These are phyloP conservation scores for Mycena chlorophos DNA, from an alignment of 768 basidiomycete genomes.

Conservation along the genomic window DNA sequence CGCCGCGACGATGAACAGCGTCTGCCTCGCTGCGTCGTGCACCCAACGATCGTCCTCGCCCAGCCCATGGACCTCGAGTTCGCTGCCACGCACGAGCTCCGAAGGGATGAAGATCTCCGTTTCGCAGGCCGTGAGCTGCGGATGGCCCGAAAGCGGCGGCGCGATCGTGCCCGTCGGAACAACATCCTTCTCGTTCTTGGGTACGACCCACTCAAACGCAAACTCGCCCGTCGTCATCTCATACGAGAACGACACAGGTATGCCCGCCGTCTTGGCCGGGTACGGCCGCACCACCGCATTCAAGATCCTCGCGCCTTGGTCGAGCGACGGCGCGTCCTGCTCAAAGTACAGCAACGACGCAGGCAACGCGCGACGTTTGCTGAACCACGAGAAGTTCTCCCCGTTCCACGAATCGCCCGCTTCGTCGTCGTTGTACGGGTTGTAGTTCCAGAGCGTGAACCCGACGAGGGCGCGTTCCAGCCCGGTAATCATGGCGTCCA, in stretches of 20 bases:
- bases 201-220: constrained; percentile 58
- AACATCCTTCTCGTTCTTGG: constrained; percentile 7
- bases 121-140: constrained; percentile 49
- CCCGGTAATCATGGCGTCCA: constrained; percentile 88
- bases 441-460: constrained; percentile 98
- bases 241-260: constrained; percentile 72
- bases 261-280: constrained; percentile 85
- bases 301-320: constrained; percentile 81
- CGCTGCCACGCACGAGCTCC: constrained; percentile 54
- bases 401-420: constrained; percentile 91
- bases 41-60: constrained; percentile 47
- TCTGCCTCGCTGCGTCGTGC: constrained; percentile 70
- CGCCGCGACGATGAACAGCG: constrained; percentile 62
- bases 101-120: constrained; percentile 86
- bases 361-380: constrained; percentile 56
- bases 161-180: constrained; percentile 25
- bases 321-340: constrained; percentile 68
- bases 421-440: constrained; percentile 78
- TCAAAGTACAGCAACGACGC: constrained; percentile 54
- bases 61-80: constrained; percentile 60
- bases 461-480: constrained; percentile 76
- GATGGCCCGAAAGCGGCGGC: constrained; percentile 44
- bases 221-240: constrained; percentile 75
- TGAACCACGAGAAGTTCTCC: constrained; percentile 98
- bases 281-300: constrained; percentile 85